Evolutionary conservation across 805 yeast species (phyloP), one percentile per base, ranked within the genome.

Genomic region (Wickerhamomyces xylosicus): DNA sequence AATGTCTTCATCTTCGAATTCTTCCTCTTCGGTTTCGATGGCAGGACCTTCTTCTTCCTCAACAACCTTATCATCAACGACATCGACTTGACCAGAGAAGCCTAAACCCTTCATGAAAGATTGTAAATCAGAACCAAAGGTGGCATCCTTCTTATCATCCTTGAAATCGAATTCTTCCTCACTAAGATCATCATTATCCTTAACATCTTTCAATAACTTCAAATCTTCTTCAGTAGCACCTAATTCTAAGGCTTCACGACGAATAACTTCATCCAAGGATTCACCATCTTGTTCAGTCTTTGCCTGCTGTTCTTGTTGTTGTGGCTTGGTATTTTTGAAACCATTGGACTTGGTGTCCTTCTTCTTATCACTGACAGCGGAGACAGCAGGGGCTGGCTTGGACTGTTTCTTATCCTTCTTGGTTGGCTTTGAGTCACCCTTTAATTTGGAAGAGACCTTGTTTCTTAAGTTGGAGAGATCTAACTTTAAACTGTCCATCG

Each of bases 151-250:
- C 13, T 45, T 55, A 18, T 60, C 67, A 14, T 41, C 58, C 13
- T 22, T 22, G 13, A 22, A 22, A 14, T 47, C 55, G 36, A 64
- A 60, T 38, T 62, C 71, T 38, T 62, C 59, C 40, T 58, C 64
- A 31, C 62, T 60, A n/a, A 52, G 65, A 21, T 57, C 68, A 22
- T 63, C 75, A 27, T 69, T 78, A 19, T 71, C 74, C 3, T 81
- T 48, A 14, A 69, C 82, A 27, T 70, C 68, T n/a, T n/a, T n/a
- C 11, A 89, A 48, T 37, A 87, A 59, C 34, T 72, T 70, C 35
- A 89, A 55, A 57, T 87, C 97, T 18, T 78, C 89, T 48, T 84
- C 92, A 14, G 85, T 71, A 17, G 96, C 97, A 27, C 97, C 96
- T 21, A 89, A 62, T 18, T 78, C 79, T 13, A 79, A 56, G 3